phyloP scores from a whole-genome alignment of 192 early-diverging fungal species.

The Gigaspora rosea region DNA sequence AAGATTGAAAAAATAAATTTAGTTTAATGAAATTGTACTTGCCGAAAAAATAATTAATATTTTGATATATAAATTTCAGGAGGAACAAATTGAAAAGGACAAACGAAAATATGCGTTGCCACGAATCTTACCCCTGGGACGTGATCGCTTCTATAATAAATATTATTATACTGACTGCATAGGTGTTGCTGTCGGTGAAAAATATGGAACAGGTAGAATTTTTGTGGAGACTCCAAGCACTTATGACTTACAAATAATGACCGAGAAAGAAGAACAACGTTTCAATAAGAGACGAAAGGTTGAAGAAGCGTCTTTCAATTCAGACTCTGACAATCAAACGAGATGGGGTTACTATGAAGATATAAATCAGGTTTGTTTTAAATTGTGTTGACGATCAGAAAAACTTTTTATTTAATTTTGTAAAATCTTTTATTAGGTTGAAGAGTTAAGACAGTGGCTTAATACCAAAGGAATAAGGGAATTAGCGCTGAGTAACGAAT shows the following conservation, averaged over 20 bases:
- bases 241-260: constrained; percentile 54
- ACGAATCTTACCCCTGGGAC: constrained; percentile 73
- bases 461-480: constrained; percentile 80
- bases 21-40: background rate
- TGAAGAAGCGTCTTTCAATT: constrained; percentile 29
- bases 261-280: constrained; percentile 41
- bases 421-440: constrained; percentile 51
- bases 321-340: constrained; percentile 22
- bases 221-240: constrained; percentile 58
- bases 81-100: constrained; percentile 74
- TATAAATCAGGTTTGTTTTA: constrained; percentile 43
- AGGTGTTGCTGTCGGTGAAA: constrained; percentile 50
- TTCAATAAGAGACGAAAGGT: constrained; percentile 34
- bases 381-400: background rate
- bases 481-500: constrained; percentile 55
- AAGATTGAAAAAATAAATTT: background rate
- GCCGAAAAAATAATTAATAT: background rate
- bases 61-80: constrained; percentile 35
- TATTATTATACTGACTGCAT: constrained; percentile 92
- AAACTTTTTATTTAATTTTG: background rate
- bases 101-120: constrained; percentile 62
- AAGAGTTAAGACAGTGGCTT: constrained; percentile 70
- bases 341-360: constrained; percentile 44
- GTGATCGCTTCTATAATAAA: constrained; percentile 82
- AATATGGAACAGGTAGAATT: constrained; percentile 56